Conservation (phyloP, 768 basidiomycete genomes). For the Naganishia antarctica region DNA sequence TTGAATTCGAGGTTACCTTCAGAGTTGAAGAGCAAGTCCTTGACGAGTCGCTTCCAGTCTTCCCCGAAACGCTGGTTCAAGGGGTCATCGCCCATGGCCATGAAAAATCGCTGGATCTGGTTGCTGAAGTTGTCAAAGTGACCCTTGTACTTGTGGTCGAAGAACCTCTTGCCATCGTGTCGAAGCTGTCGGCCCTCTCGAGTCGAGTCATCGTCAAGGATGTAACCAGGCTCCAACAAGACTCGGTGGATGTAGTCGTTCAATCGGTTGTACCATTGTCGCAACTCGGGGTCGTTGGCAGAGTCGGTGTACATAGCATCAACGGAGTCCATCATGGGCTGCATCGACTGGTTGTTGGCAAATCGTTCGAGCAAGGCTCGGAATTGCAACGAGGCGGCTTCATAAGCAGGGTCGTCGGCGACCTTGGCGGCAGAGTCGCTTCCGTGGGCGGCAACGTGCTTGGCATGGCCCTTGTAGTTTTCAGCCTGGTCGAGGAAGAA, state of each 20-base stretch:
- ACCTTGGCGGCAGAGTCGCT: conserved; percentile 45
- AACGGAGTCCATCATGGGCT: conserved; percentile 65
- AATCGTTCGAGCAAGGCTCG: conserved; percentile 85
- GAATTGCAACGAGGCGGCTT: conserved; percentile 60
- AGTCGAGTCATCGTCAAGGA: conserved; percentile 72
- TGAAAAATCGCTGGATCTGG: conserved; percentile 70
- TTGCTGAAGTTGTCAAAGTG: conserved; percentile 80
- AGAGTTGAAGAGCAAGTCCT: conserved; percentile 62
- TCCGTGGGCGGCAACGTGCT: conserved; percentile 50
- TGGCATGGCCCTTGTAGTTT: conserved; percentile 55
- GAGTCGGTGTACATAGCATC: conserved; percentile 70
- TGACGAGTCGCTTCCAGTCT: conserved; percentile 69
- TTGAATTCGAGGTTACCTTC: conserved; percentile 87
- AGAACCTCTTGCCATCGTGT: conserved; percentile 72
- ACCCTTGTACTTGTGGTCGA: conserved; percentile 63
- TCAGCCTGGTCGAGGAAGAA: conserved; percentile 52
- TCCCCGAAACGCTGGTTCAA: conserved; percentile 74
- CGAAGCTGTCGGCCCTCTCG: conserved; percentile 61
- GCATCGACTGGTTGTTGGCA: conserved; percentile 67
- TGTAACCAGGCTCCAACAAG: conserved; percentile 75
- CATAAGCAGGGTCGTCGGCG: conserved; percentile 57
- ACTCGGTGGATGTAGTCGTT: conserved; percentile 66
- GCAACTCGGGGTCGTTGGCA: conserved; percentile 66
- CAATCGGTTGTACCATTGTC: conserved; percentile 65
- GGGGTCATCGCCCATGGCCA: conserved; percentile 76